A percentile compares a stretch with the other conserved stretches of the same genome.
These are phyloP conservation scores for Cyclotella sp. DNA, from an alignment of 108 stramenopile species.

Conservation along the genomic window DNA sequence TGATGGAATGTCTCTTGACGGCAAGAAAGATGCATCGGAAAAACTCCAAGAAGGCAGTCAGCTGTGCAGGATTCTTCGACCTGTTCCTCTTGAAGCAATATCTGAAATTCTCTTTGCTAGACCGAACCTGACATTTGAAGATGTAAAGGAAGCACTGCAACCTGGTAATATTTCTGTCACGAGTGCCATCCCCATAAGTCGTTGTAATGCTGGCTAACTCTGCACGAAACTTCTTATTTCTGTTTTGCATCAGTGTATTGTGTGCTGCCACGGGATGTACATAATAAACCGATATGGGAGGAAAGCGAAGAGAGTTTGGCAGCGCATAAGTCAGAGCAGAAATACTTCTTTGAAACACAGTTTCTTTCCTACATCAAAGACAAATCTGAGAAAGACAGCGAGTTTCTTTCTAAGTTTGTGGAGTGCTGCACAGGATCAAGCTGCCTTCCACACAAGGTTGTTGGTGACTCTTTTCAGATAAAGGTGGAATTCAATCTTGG, in stretches of 20 bases:
- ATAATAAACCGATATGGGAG: background rate
- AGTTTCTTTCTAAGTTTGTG: conserved; percentile 25
- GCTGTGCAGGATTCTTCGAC: background rate
- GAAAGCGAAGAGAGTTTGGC: background rate
- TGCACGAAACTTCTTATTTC: background rate
- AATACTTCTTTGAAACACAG: background rate
- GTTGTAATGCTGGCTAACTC: background rate
- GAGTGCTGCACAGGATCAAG: conserved; percentile 20
- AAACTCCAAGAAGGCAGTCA: conserved; percentile 20
- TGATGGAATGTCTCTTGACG: conserved; percentile 23
- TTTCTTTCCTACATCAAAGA: conserved; percentile 4
- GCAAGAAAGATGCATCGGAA: background rate
- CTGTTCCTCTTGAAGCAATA: conserved; percentile 27
- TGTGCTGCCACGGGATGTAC: too few species aligned
- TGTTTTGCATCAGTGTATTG: background rate
- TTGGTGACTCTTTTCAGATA: conserved; percentile 1
- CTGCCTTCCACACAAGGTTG: background rate
- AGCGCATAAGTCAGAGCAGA: background rate
- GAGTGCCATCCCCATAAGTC: background rate
- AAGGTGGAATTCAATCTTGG: background rate
- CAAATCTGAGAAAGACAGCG: background rate
- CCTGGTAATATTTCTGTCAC: background rate
- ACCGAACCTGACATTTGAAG: conserved; percentile 10
- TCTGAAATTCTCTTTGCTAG: conserved; percentile 25
- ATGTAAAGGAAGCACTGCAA: conserved; percentile 1